Conservation (phyloP, 768 basidiomycete genomes). For the Xerocomellus chrysenteron region DNA sequence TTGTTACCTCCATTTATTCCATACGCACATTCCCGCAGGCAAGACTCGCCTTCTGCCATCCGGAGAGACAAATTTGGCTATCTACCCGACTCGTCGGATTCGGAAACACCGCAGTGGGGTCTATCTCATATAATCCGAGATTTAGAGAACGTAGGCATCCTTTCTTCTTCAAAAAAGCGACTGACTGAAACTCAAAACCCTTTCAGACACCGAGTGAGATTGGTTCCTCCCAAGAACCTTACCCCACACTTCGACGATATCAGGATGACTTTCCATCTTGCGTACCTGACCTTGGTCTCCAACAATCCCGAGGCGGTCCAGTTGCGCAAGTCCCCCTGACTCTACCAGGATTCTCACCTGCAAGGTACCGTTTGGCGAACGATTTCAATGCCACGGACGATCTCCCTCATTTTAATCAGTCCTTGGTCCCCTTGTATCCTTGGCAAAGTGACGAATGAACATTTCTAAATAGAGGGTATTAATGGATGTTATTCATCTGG, state of each 20-base stretch:
- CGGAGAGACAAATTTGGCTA: slow-evolving; percentile 7
- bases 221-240: slow-evolving; percentile 11
- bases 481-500: neutral
- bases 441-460: neutral
- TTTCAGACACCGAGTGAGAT: slow-evolving; percentile 29
- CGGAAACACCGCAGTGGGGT: slow-evolving; percentile 19
- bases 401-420: neutral
- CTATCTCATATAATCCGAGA: slow-evolving; percentile 24
- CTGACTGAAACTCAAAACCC: neutral
- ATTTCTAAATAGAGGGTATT: neutral
- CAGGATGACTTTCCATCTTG: neutral
- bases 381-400: neutral
- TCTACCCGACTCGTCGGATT: slow-evolving; percentile 23
- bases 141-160: slow-evolving; percentile 29
- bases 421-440: neutral
- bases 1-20: slow-evolving; percentile 17
- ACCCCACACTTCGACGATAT: neutral
- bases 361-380: neutral
- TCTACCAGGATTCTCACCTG: neutral
- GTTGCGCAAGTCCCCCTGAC: neutral
- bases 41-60: neutral
- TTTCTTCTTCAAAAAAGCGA: neutral
- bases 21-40: neutral
- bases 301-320: slow-evolving; percentile 1
- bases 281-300: neutral